A percentile compares a stretch with the other conserved stretches of the same genome.
Evolutionary conservation across 768 basidiomycete species (phyloP).

Genomic region (Boletus coccyginus): DNA sequence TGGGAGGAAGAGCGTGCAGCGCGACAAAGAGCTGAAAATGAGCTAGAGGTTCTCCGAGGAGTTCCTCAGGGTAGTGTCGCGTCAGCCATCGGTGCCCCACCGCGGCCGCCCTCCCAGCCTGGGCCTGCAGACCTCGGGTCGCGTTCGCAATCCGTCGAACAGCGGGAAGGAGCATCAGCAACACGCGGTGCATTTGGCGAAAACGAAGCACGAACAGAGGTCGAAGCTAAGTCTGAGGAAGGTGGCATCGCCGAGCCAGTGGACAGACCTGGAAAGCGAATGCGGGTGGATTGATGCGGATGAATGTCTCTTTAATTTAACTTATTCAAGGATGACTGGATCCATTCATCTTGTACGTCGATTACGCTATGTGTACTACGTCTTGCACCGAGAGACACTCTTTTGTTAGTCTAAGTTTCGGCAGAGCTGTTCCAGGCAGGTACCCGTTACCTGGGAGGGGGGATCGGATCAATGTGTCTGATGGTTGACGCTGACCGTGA

Average conservation of each 20-base stretch:
- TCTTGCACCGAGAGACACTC: not conserved
- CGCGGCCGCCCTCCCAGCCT: constrained; percentile 20
- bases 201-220: constrained; percentile 22
- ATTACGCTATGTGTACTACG: constrained; percentile 7
- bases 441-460: too few species aligned
- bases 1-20: constrained; percentile 76
- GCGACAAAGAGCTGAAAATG: constrained; percentile 59
- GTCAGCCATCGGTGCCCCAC: not conserved
- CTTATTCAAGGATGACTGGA: constrained; percentile 16
- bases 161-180: constrained; percentile 17
- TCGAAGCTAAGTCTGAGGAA: constrained; percentile 18
- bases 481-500: too few species aligned
- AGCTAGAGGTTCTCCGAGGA: constrained; percentile 55
- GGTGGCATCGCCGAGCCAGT: constrained; percentile 10
- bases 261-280: constrained; percentile 33
- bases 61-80: constrained; percentile 20
- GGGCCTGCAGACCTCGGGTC: constrained; percentile 10
- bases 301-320: constrained; percentile 6
- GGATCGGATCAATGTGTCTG: too few species aligned
- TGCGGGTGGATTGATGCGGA: constrained; percentile 29
- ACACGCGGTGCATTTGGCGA: constrained; percentile 11
- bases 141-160: constrained; percentile 30
- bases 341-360: constrained; percentile 12
- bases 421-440: too few species aligned
- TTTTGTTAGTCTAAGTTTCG: not conserved